These are phyloP conservation scores for Sarcocystis neurona DNA, from an alignment of 169 alveolate species.

Conservation along the genomic window DNA sequence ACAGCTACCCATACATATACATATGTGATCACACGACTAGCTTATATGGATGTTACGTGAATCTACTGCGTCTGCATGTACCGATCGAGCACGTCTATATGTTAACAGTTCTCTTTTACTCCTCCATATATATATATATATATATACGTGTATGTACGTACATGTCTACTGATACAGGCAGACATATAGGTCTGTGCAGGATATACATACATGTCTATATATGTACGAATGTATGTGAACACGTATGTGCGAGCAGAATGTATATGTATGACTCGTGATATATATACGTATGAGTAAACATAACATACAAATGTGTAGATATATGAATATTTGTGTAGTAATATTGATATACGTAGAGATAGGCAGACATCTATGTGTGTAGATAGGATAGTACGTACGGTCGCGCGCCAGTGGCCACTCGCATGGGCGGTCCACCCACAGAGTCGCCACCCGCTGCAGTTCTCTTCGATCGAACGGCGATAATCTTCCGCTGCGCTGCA, in stretches of 20 bases:
- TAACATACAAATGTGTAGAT: no score
- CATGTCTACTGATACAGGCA: no score
- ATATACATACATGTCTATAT: background rate
- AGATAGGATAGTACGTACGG: background rate
- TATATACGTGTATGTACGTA: no score
- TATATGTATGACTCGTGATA: no score
- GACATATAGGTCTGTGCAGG: background rate
- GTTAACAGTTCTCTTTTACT: background rate
- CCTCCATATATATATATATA: background rate
- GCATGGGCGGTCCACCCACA: slow-evolving; percentile 28
- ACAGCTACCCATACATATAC: background rate
- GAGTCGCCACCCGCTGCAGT: background rate
- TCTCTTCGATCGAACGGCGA: slow-evolving; percentile 18
- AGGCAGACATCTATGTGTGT: background rate
- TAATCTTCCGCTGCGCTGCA: no score
- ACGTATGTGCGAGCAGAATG: background rate
- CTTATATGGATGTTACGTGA: background rate
- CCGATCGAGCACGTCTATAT: background rate
- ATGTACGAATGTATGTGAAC: background rate
- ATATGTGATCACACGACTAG: background rate
- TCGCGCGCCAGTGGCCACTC: background rate
- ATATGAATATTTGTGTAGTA: background rate
- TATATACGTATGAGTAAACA: background rate
- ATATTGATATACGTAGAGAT: background rate
- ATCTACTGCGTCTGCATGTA: no score